Percentiles rank a stretch among this genome's conserved stretches.
phyloP scores from a whole-genome alignment of 192 early-diverging fungal genomes.

The Gonapodya prolifera region DNA sequence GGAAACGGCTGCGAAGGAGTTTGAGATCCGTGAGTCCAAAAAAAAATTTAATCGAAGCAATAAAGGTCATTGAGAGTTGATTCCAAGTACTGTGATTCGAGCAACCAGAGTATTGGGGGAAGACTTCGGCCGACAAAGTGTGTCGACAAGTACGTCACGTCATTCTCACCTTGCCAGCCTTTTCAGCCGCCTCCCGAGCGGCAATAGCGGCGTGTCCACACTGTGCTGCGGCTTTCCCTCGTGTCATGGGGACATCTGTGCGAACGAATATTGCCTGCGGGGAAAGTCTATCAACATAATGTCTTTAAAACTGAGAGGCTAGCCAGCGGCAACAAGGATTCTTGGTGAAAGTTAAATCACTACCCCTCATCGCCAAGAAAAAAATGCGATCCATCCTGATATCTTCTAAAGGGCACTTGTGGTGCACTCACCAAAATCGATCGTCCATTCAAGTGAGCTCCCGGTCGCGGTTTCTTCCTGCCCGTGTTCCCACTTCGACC shows the following conservation, averaged over 20 bases:
- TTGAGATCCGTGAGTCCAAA: too few relatives aligned
- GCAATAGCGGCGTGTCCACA: neutral
- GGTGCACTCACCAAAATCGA: neutral
- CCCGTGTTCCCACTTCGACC: neutral
- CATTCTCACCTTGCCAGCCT: neutral
- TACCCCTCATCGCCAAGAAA: neutral
- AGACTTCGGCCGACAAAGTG: too few relatives aligned
- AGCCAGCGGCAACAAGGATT: neutral
- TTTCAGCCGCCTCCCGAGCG: neutral
- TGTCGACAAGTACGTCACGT: too few relatives aligned
- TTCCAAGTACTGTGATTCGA: too few relatives aligned
- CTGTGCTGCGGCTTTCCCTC: neutral
- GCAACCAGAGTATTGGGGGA: too few relatives aligned
- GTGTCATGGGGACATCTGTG: neutral
- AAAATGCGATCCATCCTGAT: neutral
- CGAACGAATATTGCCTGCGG: neutral
- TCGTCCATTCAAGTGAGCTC: neutral
- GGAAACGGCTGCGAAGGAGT: neutral
- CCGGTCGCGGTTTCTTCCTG: neutral
- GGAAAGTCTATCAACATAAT: too few relatives aligned
- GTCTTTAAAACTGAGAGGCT: neutral
- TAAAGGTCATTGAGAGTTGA: too few relatives aligned
- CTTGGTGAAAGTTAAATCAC: neutral
- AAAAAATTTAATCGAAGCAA: too few relatives aligned
- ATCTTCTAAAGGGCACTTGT: neutral